Percentiles rank a stretch among this genome's conserved stretches.
phyloP scores from a whole-genome alignment of 2,329 filamentous ascomycete species.

The Nigrograna mackinnonii region DNA sequence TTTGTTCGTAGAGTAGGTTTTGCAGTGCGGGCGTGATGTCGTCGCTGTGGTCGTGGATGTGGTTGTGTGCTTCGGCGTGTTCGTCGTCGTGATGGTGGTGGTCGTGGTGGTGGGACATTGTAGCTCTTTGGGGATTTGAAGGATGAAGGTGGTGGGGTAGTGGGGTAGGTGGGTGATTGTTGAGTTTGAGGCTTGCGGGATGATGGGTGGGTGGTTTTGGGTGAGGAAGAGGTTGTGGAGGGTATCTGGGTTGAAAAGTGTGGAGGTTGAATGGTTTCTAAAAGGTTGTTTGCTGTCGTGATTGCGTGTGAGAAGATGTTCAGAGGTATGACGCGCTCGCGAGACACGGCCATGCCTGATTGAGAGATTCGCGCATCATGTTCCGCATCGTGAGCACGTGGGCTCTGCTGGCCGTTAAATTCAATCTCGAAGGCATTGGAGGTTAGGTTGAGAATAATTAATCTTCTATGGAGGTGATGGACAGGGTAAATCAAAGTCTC shows the following conservation, averaged over 20 bases:
- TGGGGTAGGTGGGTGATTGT: constrained; percentile 1
- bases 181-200: background rate
- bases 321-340: constrained; percentile 5
- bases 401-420: too few relatives aligned
- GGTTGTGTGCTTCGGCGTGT: constrained; percentile 59
- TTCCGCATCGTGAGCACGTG: constrained; percentile 19
- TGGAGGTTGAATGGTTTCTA: background rate
- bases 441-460: background rate
- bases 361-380: constrained; percentile 11
- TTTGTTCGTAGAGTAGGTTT: constrained; percentile 86
- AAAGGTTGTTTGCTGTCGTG: too few relatives aligned
- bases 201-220: too few relatives aligned
- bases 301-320: background rate
- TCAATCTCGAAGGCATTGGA: too few relatives aligned
- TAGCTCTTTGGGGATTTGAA: constrained; percentile 16
- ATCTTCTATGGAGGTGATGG: constrained; percentile 3
- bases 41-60: constrained; percentile 83
- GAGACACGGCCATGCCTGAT: constrained; percentile 10
- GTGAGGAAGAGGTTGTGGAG: background rate
- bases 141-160: constrained; percentile 28
- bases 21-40: constrained; percentile 92
- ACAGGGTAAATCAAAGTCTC: background rate
- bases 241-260: background rate
- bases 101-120: constrained; percentile 34
- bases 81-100: constrained; percentile 51